phyloP scores from a whole-genome alignment of 1,284 basidiomycete species.

The Pseudozyma pruni region DNA sequence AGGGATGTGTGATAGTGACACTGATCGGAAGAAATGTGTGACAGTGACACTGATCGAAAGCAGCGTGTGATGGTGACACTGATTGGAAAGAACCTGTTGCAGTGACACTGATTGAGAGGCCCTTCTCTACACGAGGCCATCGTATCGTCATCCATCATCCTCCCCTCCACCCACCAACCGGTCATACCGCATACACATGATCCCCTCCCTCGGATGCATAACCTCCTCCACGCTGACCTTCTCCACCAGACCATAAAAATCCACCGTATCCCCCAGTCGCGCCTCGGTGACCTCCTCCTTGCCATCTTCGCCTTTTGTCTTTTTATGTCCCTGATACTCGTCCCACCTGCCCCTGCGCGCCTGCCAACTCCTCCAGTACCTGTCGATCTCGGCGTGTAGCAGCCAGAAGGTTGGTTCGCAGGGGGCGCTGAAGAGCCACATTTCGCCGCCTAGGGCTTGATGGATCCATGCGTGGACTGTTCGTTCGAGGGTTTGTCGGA shows the following conservation, averaged over 20 bases:
- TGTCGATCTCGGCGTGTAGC: conserved; percentile 34
- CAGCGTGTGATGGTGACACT: too few relatives aligned
- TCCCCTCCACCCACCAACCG: conserved; percentile 1
- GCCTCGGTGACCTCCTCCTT: background rate
- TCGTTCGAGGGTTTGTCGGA: conserved; percentile 13
- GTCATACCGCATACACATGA: conserved; percentile 41
- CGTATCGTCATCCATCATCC: too few relatives aligned
- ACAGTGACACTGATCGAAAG: too few relatives aligned
- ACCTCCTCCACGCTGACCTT: conserved; percentile 34
- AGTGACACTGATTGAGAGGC: too few relatives aligned
- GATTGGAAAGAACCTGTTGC: too few relatives aligned
- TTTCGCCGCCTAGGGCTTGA: conserved; percentile 29
- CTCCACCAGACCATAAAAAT: conserved; percentile 34
- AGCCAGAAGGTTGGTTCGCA: conserved; percentile 46
- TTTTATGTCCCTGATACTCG: conserved; percentile 18
- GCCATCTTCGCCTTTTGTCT: conserved; percentile 6
- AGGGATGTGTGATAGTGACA: background rate
- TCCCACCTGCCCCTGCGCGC: background rate
- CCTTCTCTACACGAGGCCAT: too few relatives aligned
- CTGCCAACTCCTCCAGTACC: conserved; percentile 31
- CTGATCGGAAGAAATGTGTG: too few relatives aligned
- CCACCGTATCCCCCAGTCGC: conserved; percentile 18
- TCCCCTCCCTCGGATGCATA: conserved; percentile 42
- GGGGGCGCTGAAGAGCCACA: conserved; percentile 22
- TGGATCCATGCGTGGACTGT: conserved; percentile 29